Evolutionary conservation across 768 basidiomycete species (phyloP).

Genomic region (Galerina sulciceps): DNA sequence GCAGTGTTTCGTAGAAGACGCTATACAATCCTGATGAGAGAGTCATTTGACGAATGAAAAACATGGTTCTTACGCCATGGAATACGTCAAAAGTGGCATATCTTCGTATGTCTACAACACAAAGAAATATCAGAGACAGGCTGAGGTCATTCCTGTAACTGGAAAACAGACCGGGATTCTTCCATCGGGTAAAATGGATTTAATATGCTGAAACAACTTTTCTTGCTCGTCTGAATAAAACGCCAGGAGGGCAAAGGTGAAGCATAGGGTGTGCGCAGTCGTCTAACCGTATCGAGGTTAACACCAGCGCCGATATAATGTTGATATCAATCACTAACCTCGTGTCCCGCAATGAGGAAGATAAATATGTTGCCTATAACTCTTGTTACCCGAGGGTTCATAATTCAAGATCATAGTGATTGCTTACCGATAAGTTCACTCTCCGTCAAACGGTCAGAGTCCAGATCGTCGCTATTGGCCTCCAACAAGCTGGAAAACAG

Average conservation of each 20-base stretch:
- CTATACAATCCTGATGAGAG: slow-evolving; percentile 12
- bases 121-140: background rate
- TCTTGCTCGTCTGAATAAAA: slow-evolving; percentile 50
- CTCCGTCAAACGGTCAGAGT: slow-evolving; percentile 35
- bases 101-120: slow-evolving; percentile 40
- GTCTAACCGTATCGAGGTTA: slow-evolving; percentile 28
- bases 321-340: slow-evolving; percentile 44
- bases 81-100: slow-evolving; percentile 40
- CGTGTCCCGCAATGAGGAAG: slow-evolving; percentile 59
- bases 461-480: slow-evolving; percentile 43
- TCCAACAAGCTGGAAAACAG: slow-evolving; percentile 55
- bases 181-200: slow-evolving; percentile 33
- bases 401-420: background rate
- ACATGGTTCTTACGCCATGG: slow-evolving; percentile 31
- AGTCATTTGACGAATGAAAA: slow-evolving; percentile 13
- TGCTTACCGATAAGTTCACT: slow-evolving; percentile 40
- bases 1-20: slow-evolving; percentile 54
- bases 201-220: slow-evolving; percentile 43
- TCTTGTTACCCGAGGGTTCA: background rate
- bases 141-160: slow-evolving; percentile 1
- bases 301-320: slow-evolving; percentile 36
- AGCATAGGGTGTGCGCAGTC: slow-evolving; percentile 43
- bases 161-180: slow-evolving; percentile 30
- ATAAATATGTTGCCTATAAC: slow-evolving; percentile 43
- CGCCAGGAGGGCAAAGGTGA: slow-evolving; percentile 45